These are phyloP conservation scores for Pythium aristosporum DNA, from an alignment of 352 stramenopile species.

Conservation along the genomic window DNA sequence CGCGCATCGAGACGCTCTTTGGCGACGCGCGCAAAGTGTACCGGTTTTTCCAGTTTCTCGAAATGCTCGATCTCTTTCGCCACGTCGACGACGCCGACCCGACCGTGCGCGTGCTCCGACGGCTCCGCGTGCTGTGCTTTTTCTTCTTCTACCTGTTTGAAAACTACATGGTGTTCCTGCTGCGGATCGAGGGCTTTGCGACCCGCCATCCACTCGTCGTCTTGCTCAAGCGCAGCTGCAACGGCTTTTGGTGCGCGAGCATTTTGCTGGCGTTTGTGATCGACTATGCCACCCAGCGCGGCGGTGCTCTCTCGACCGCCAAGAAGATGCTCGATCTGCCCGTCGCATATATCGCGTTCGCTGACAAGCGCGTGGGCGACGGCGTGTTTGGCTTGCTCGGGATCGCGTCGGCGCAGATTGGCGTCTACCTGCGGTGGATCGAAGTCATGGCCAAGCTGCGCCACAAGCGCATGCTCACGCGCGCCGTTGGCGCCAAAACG, in stretches of 20 bases:
- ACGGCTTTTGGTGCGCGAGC: conserved; percentile 56
- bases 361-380: conserved; percentile 48
- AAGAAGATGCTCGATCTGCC: conserved; percentile 66
- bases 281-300: conserved; percentile 41
- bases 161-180: conserved; percentile 57
- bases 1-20: conserved; percentile 47
- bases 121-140: conserved; percentile 52
- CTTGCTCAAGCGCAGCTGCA: conserved; percentile 40
- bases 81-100: conserved; percentile 36
- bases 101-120: conserved; percentile 35
- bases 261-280: conserved; percentile 55
- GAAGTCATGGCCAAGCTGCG: conserved; percentile 41
- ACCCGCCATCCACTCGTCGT: conserved; percentile 32
- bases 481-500: conserved; percentile 2
- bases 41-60: conserved; percentile 63
- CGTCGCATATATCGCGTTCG: conserved; percentile 45
- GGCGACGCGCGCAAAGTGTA: conserved; percentile 59
- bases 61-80: conserved; percentile 56
- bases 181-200: conserved; percentile 39
- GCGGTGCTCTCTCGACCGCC: conserved; percentile 30
- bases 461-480: conserved; percentile 20
- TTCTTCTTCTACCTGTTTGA: conserved; percentile 67
- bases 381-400: conserved; percentile 44
- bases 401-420: conserved; percentile 46
- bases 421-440: conserved; percentile 45